Evolutionary conservation across 2,329 filamentous ascomycete genomes (phyloP).

Genomic region (Tetracladium maxilliforme): DNA sequence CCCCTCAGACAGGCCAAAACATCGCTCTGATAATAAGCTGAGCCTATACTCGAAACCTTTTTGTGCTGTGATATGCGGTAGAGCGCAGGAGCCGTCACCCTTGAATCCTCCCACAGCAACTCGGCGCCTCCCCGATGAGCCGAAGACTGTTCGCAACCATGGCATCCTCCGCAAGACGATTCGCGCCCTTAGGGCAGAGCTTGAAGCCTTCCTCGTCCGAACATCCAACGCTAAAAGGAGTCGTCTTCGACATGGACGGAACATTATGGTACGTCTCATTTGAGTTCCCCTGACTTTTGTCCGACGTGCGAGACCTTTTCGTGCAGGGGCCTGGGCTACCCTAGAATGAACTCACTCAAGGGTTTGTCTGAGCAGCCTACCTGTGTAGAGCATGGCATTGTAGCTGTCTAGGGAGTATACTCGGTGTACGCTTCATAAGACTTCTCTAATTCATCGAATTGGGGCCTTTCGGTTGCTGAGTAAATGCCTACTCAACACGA

Average conservation of each 20-base stretch:
- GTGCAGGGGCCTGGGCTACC: too few species aligned
- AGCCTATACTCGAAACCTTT: too few species aligned
- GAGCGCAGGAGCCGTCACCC: too few species aligned
- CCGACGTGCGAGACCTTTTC: neutral
- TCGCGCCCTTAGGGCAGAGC: slow-evolving; percentile 36
- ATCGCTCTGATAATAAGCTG: too few species aligned
- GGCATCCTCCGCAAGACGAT: slow-evolving; percentile 29
- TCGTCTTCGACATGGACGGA: slow-evolving; percentile 89
- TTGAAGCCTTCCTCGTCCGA: slow-evolving; percentile 9
- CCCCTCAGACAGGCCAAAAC: too few species aligned
- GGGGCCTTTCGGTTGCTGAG: neutral
- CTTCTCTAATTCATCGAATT: neutral
- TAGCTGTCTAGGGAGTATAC: too few species aligned
- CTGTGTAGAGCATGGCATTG: too few species aligned
- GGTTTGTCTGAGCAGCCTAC: neutral
- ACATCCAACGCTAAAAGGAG: slow-evolving; percentile 33
- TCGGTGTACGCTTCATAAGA: neutral
- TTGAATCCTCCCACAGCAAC: too few species aligned
- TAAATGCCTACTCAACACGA: neutral
- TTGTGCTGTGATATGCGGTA: too few species aligned
- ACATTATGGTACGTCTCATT: slow-evolving; percentile 62
- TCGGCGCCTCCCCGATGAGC: too few species aligned
- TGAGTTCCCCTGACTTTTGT: slow-evolving; percentile 5
- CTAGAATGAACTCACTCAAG: neutral
- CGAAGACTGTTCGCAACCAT: slow-evolving; percentile 25